These are phyloP conservation scores for Podaxis carcinomalis DNA, from an alignment of 768 basidiomycete species.

Conservation along the genomic window DNA sequence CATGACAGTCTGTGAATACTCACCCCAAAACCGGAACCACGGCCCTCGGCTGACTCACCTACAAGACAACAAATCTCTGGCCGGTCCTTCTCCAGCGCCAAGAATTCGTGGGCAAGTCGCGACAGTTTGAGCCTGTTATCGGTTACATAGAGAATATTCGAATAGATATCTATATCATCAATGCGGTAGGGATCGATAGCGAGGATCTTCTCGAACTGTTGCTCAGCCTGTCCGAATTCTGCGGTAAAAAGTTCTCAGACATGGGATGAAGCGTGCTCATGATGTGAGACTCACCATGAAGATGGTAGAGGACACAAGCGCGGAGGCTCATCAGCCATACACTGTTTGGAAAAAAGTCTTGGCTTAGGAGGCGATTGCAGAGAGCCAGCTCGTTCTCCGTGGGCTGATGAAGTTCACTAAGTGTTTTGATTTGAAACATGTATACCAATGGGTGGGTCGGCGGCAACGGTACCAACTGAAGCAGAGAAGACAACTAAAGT, in stretches of 20 bases:
- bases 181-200: constrained; percentile 80
- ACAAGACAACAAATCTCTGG: constrained; percentile 96
- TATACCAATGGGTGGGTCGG: constrained; percentile 47
- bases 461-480: constrained; percentile 44
- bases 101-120: constrained; percentile 87
- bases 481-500: constrained; percentile 41
- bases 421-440: constrained; percentile 80
- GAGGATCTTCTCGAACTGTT: constrained; percentile 81
- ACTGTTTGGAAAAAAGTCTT: constrained; percentile 75
- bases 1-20: constrained; percentile 6
- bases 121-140: constrained; percentile 87
- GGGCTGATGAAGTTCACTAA: constrained; percentile 87
- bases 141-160: constrained; percentile 95
- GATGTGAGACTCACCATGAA: constrained; percentile 63
- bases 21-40: neutral
- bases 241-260: constrained; percentile 6
- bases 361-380: constrained; percentile 71
- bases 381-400: constrained; percentile 80
- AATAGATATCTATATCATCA: constrained; percentile 94
- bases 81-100: constrained; percentile 84
- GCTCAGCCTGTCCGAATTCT: constrained; percentile 89
- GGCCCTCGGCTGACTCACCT: constrained; percentile 48
- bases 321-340: constrained; percentile 83
- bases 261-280: constrained; percentile 5
- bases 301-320: constrained; percentile 84